phyloP scores from a whole-genome alignment of 768 basidiomycete genomes.

The Rhodotorula kratochvilovae region DNA sequence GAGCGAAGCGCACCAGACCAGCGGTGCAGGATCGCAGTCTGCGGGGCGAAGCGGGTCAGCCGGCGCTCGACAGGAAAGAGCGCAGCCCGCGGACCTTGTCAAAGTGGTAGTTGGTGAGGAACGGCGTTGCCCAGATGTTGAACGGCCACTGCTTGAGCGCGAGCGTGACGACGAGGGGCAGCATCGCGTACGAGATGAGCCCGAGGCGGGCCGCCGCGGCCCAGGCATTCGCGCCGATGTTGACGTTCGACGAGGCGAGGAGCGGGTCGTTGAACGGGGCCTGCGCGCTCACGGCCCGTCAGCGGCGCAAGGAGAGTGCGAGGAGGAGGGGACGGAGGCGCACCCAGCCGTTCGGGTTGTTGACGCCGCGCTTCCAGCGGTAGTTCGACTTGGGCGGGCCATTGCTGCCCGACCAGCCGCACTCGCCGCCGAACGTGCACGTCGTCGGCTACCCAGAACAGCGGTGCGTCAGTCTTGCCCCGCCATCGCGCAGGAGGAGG shows the following conservation, averaged over 20 bases:
- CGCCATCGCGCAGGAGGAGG: constrained; percentile 14
- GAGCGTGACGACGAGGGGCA: constrained; percentile 66
- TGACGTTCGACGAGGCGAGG: constrained; percentile 55
- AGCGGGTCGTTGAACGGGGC: constrained; percentile 46
- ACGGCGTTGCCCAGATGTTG: constrained; percentile 63
- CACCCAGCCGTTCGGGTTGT: constrained; percentile 39
- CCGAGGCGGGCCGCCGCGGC: constrained; percentile 64
- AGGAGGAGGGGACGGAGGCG: background rate
- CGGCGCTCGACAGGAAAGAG: background rate
- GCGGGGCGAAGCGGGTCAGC: background rate
- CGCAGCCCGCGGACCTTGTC: constrained; percentile 53
- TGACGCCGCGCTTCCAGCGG: constrained; percentile 33
- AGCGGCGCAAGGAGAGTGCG: background rate
- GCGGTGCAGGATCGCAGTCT: constrained; percentile 63
- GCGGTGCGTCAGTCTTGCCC: too few species aligned
- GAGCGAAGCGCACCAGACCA: constrained; percentile 51
- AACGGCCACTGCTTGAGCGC: constrained; percentile 67
- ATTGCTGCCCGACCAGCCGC: constrained; percentile 25
- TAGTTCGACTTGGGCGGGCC: constrained; percentile 41
- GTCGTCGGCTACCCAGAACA: constrained; percentile 20
- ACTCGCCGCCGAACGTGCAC: constrained; percentile 41
- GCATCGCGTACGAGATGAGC: constrained; percentile 65
- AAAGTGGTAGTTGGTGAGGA: constrained; percentile 62
- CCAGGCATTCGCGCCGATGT: constrained; percentile 68
- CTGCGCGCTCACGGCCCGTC: background rate